These are phyloP conservation scores for Leptodontidium sp. DNA, from an alignment of 2,329 filamentous ascomycete genomes.

Conservation along the genomic window DNA sequence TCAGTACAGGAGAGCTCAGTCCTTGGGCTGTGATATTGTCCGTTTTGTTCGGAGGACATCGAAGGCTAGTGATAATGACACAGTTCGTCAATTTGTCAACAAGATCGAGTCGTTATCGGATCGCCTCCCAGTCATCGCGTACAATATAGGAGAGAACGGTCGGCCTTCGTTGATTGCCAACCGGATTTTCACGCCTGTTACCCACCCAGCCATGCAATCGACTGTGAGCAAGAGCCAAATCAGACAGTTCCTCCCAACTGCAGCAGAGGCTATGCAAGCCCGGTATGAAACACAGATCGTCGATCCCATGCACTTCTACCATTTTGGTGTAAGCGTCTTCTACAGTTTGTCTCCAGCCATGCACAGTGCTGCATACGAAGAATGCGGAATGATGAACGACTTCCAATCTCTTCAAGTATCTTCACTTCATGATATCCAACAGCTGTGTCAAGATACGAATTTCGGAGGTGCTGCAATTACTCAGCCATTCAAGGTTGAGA, in stretches of 20 bases:
- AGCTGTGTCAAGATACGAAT: slow-evolving; percentile 68
- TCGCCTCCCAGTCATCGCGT: slow-evolving; percentile 55
- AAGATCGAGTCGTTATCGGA: slow-evolving; percentile 41
- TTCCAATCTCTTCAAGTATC: slow-evolving; percentile 71
- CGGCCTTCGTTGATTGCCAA: slow-evolving; percentile 65
- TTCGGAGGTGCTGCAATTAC: slow-evolving; percentile 79
- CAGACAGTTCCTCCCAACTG: slow-evolving; percentile 54
- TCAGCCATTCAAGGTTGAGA: slow-evolving; percentile 77
- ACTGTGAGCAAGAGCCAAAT: slow-evolving; percentile 53
- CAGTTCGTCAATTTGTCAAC: slow-evolving; percentile 39
- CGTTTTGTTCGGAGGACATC: slow-evolving; percentile 60
- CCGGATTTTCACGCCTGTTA: slow-evolving; percentile 63
- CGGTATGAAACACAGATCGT: slow-evolving; percentile 70
- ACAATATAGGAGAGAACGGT: slow-evolving; percentile 63
- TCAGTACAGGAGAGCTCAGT: slow-evolving; percentile 58
- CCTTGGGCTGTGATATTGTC: slow-evolving; percentile 63
- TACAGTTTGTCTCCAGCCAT: slow-evolving; percentile 81
- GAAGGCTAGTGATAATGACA: slow-evolving; percentile 59
- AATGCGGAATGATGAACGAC: slow-evolving; percentile 72
- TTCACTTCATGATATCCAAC: slow-evolving; percentile 68
- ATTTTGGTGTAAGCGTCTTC: slow-evolving; percentile 75
- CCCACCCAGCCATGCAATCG: slow-evolving; percentile 62
- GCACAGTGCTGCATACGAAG: slow-evolving; percentile 75
- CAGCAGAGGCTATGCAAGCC: slow-evolving; percentile 68
- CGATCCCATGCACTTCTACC: slow-evolving; percentile 75